A percentile compares a stretch with the other conserved stretches of the same genome.
Conservation (phyloP, 768 basidiomycete genomes). For the Clavaria fumosa region DNA sequence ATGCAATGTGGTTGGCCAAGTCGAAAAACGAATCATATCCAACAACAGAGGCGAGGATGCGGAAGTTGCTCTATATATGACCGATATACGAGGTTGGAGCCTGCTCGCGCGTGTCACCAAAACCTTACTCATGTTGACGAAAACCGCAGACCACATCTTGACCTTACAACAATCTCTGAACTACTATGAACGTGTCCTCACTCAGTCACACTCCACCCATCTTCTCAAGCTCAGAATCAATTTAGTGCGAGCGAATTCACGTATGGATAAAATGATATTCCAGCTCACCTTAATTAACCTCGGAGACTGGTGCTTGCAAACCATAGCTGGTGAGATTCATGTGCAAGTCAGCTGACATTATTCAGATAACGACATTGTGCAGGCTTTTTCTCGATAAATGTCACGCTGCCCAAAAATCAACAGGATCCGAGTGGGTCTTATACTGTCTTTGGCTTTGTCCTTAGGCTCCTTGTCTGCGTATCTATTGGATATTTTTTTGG, state of each 20-base stretch:
- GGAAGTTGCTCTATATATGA: slow-evolving; percentile 77
- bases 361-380: slow-evolving; percentile 2
- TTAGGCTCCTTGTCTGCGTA: slow-evolving; percentile 33
- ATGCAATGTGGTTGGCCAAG: slow-evolving; percentile 64
- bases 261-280: slow-evolving; percentile 51
- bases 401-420: slow-evolving; percentile 42
- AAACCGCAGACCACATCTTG: slow-evolving; percentile 79
- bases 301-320: slow-evolving; percentile 48
- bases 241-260: slow-evolving; percentile 41
- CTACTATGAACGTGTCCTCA: slow-evolving; percentile 80
- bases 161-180: slow-evolving; percentile 70
- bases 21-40: slow-evolving; percentile 53
- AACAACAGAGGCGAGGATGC: slow-evolving; percentile 33
- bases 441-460: slow-evolving; percentile 40
- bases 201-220: slow-evolving; percentile 79
- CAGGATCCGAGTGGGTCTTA: slow-evolving; percentile 21
- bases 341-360: slow-evolving; percentile 1
- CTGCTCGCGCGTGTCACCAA: neutral
- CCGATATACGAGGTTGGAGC: slow-evolving; percentile 70
- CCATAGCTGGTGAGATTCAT: slow-evolving; percentile 34
- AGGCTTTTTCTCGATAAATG: slow-evolving; percentile 62
- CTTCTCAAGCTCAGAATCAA: slow-evolving; percentile 58
- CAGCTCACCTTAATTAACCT: slow-evolving; percentile 53
- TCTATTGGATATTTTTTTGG: slow-evolving; percentile 30
- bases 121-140: slow-evolving; percentile 7